phyloP scores from a whole-genome alignment of 192 early-diverging fungal genomes.

The Coemansia sp. region DNA sequence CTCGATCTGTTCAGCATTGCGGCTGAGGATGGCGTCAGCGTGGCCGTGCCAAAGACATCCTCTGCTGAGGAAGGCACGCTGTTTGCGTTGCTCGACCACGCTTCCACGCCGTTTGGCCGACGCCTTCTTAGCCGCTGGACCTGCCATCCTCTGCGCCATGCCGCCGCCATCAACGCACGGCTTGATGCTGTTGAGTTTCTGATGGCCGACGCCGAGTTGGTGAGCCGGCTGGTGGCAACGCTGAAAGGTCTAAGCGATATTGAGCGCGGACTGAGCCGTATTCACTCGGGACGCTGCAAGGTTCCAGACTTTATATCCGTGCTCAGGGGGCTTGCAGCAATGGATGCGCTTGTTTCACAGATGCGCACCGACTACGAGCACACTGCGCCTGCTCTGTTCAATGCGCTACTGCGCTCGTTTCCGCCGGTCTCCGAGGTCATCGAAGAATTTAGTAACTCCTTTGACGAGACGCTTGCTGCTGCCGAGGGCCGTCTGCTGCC shows the following conservation, averaged over 20 bases:
- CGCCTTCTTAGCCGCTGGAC: slow-evolving; percentile 78
- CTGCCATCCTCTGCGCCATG: slow-evolving; percentile 80
- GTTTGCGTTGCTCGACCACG: slow-evolving; percentile 81
- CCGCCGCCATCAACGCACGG: slow-evolving; percentile 73
- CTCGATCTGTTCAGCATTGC: slow-evolving; percentile 90
- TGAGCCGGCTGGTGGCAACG: slow-evolving; percentile 51
- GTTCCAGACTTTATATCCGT: slow-evolving; percentile 81
- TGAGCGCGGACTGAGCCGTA: slow-evolving; percentile 86
- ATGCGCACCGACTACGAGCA: slow-evolving; percentile 11
- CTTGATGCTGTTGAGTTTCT: slow-evolving; percentile 90
- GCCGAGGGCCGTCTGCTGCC: slow-evolving; percentile 66
- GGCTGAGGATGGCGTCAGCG: slow-evolving; percentile 57
- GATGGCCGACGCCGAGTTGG: slow-evolving; percentile 53
- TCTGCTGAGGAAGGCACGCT: slow-evolving; percentile 69
- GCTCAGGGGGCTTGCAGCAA: slow-evolving; percentile 60
- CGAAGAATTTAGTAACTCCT: slow-evolving; percentile 71
- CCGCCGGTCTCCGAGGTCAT: slow-evolving; percentile 65
- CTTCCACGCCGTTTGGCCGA: slow-evolving; percentile 87
- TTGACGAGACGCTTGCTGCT: slow-evolving; percentile 67
- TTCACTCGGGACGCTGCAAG: slow-evolving; percentile 83
- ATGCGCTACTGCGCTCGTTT: slow-evolving; percentile 48
- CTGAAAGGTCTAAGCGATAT: slow-evolving; percentile 74
- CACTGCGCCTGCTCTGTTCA: slow-evolving; percentile 20
- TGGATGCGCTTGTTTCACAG: slow-evolving; percentile 21
- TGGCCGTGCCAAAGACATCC: slow-evolving; percentile 2